Evolutionary conservation across 768 basidiomycete species (phyloP), one percentile per base, ranked within the genome.

Genomic region (Leccinum pellstonianum): DNA sequence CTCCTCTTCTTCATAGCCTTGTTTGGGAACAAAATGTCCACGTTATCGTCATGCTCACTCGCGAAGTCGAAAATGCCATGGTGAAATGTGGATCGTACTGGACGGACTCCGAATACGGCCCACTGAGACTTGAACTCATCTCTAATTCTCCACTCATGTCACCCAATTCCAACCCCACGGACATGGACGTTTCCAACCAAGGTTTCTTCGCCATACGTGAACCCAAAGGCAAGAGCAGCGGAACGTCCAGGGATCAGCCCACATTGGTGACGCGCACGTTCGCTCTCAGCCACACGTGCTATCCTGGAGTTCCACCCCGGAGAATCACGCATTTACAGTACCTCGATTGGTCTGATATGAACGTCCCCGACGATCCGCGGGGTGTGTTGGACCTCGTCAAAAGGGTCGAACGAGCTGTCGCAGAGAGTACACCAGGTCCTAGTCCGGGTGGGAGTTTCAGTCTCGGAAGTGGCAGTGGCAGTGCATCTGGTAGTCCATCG

Each of bases 41-140:
- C 62, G 92, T 97, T 53, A 93, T 98, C 64, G 90, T 97, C 62
- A 98, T 98, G 96, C 85, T 98, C 58, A 98, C 96, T 4, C 87
- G 89, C 59, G 92, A 96, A 69, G 80, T 90, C 58, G 96, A 98
- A 71, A 91, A 91, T 53, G 82, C 91, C 19, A 84, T 86, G 70
- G 80, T 94, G 67, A 98, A 98, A 73, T 97, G 96, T 70, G 92
- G 93, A 29, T 77, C 86, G 29, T 98, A 98, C 71, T 98, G 95
- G 94, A 79, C 79, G 15, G 83, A 84, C 35, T 78, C 79, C 15
- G 71, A 75, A 35, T 95, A 88, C 68, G 95, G 94, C 2, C 82
- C 87, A 3, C 74, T 95, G 57, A 82, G 79, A 7, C 79, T 97
- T 27, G 79, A 82, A 58, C 72, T 82, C 14, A 64, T 85, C 12